Evolutionary conservation across 2,329 filamentous ascomycete species (phyloP).

Genomic region (Phaeophleospora eucalypticola): DNA sequence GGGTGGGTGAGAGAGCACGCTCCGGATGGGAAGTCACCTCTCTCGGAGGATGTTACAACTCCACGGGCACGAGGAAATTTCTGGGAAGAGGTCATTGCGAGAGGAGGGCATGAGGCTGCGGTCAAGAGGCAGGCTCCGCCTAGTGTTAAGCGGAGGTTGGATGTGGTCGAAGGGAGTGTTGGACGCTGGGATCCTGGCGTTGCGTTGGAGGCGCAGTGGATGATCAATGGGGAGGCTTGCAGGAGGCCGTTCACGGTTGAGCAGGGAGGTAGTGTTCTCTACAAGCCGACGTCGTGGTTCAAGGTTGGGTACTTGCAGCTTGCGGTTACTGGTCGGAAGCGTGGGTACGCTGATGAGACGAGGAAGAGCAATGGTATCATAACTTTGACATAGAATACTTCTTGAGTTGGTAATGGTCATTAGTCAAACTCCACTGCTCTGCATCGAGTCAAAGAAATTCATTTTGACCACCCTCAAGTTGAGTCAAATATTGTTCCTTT

Average conservation of each 20-base stretch:
- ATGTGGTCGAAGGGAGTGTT: slow-evolving; percentile 17
- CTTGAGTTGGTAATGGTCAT: neutral
- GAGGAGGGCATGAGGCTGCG: slow-evolving; percentile 34
- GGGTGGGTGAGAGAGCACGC: slow-evolving; percentile 32
- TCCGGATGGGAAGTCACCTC: slow-evolving; percentile 30
- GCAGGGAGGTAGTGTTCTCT: slow-evolving; percentile 22
- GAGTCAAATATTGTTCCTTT: too few species aligned
- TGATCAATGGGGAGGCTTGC: slow-evolving; percentile 26
- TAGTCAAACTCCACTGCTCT: too few species aligned
- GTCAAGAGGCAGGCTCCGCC: slow-evolving; percentile 32
- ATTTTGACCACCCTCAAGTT: too few species aligned
- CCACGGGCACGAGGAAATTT: slow-evolving; percentile 30
- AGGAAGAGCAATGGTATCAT: slow-evolving; percentile 3
- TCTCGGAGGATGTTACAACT: slow-evolving; percentile 22
- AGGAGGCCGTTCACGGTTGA: slow-evolving; percentile 26
- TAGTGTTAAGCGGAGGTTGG: slow-evolving; percentile 8
- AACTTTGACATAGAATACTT: too few species aligned
- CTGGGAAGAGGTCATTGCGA: slow-evolving; percentile 33
- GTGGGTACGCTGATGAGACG: slow-evolving; percentile 5
- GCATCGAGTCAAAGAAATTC: too few species aligned
- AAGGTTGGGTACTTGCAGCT: neutral
- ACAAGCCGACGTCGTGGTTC: neutral
- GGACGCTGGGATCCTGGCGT: slow-evolving; percentile 39
- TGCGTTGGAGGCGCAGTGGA: slow-evolving; percentile 33
- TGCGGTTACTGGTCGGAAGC: neutral